Evolutionary conservation across 2,329 filamentous ascomycete genomes (phyloP).

Genomic region (Pseudogymnoascus sp.): DNA sequence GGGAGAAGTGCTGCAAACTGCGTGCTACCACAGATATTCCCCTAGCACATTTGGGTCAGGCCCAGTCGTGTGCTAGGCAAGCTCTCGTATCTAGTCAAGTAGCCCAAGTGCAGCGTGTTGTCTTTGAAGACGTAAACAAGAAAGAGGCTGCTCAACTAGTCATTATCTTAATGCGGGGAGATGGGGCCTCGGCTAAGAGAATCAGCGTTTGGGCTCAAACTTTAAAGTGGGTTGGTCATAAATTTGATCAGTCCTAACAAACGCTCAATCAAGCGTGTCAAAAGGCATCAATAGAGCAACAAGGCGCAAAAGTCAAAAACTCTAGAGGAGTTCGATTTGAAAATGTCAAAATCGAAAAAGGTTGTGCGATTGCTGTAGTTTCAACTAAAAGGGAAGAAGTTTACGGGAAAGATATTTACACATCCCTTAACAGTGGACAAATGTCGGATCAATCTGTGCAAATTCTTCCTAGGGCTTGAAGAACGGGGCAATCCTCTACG

Average conservation of each 20-base stretch:
- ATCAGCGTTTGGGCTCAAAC: not conserved
- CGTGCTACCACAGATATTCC: too few species aligned
- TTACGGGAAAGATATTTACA: not conserved
- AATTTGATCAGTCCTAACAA: not conserved
- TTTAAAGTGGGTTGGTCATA: not conserved
- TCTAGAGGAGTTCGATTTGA: not conserved
- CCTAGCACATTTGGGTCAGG: too few species aligned
- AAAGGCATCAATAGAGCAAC: not conserved
- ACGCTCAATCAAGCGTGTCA: not conserved
- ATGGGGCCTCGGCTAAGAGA: not conserved
- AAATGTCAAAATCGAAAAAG: not conserved
- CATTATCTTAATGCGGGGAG: not conserved
- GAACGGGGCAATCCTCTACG: too few species aligned
- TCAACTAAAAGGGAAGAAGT: not conserved
- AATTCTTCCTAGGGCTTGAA: too few species aligned
- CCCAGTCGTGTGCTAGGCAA: too few species aligned
- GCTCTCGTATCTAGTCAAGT: not conserved
- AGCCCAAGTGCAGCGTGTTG: not conserved
- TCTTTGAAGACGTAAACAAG: not conserved
- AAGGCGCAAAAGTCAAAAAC: not conserved
- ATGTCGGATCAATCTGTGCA: not conserved
- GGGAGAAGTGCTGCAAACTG: too few species aligned
- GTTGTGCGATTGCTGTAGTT: not conserved
- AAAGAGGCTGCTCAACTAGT: not conserved
- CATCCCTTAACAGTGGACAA: not conserved